A percentile compares a stretch with the other conserved stretches of the same genome.
Conservation (phyloP, 768 basidiomycete species). For the Hysterangium stoloniferum region DNA sequence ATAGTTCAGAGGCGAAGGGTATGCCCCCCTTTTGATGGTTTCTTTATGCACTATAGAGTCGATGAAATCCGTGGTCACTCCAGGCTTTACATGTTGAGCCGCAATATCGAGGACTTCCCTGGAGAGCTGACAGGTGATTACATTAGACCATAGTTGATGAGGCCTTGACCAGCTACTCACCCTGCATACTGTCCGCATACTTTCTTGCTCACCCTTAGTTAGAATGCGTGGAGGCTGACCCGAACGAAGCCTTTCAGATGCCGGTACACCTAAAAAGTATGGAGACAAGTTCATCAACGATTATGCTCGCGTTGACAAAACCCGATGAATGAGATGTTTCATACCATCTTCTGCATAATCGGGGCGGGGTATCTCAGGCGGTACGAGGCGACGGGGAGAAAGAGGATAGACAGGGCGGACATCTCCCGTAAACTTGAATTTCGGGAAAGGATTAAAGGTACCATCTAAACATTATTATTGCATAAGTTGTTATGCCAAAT, state of each 20-base stretch:
- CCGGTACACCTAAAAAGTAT: constrained; percentile 49
- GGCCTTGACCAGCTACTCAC: constrained; percentile 40
- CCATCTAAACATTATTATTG: constrained; percentile 44
- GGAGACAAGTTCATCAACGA: constrained; percentile 13
- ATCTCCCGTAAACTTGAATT: constrained; percentile 69
- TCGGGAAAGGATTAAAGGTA: constrained; percentile 73
- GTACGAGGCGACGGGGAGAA: constrained; percentile 66
- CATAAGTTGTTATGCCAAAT: constrained; percentile 25
- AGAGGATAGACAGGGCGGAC: constrained; percentile 85
- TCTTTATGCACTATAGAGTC: constrained; percentile 92
- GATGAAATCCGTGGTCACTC: constrained; percentile 91
- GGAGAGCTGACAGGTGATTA: constrained; percentile 50
- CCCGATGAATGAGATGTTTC: constrained; percentile 22
- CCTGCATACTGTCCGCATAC: constrained; percentile 79
- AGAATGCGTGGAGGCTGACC: constrained; percentile 63
- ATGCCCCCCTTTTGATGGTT: constrained; percentile 81
- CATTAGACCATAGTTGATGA: not conserved
- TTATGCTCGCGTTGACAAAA: constrained; percentile 28
- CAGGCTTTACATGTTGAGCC: constrained; percentile 80
- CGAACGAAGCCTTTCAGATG: constrained; percentile 45
- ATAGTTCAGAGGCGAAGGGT: constrained; percentile 93
- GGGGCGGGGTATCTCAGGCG: constrained; percentile 76
- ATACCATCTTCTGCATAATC: constrained; percentile 80
- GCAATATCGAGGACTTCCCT: constrained; percentile 92
- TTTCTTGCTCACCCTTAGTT: constrained; percentile 69